These are phyloP conservation scores for Penicillium occitanis DNA, from an alignment of 2,329 filamentous ascomycete genomes.

Conservation along the genomic window DNA sequence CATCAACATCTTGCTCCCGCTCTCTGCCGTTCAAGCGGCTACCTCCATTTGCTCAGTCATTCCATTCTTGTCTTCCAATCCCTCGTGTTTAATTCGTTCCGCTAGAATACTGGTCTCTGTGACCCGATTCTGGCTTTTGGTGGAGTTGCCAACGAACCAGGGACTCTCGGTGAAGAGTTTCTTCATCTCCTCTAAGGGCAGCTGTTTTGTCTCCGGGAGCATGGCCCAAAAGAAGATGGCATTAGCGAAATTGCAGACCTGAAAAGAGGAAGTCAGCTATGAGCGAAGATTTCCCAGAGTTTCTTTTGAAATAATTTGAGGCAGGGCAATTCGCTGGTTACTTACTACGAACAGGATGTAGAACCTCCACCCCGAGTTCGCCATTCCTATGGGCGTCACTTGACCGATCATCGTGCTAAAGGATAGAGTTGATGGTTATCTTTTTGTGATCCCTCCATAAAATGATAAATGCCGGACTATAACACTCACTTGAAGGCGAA, in stretches of 20 bases:
- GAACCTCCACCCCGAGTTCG: constrained; percentile 26
- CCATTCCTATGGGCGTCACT: constrained; percentile 25
- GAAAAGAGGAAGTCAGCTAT: not conserved
- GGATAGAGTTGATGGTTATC: not conserved
- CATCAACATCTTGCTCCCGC: not conserved
- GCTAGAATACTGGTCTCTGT: not conserved
- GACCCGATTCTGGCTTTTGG: not conserved
- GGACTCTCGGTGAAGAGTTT: not conserved
- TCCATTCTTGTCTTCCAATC: not conserved
- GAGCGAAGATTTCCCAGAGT: not conserved
- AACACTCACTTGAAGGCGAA: constrained; percentile 11
- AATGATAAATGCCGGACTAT: not conserved
- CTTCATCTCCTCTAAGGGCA: constrained; percentile 15
- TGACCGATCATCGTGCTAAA: constrained; percentile 20
- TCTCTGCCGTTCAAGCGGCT: not conserved
- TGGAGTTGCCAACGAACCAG: not conserved
- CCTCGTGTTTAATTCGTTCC: not conserved
- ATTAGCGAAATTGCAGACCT: constrained; percentile 24
- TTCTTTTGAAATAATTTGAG: not conserved
- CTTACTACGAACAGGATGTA: constrained; percentile 28
- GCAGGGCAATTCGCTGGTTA: not conserved
- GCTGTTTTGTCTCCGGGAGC: constrained; percentile 24
- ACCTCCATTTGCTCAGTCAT: not conserved
- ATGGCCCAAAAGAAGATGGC: constrained; percentile 27
- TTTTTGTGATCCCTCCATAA: not conserved